phyloP scores from a whole-genome alignment of 176 grass and related monocot genomes.

The Rhynchospora breviuscula region DNA sequence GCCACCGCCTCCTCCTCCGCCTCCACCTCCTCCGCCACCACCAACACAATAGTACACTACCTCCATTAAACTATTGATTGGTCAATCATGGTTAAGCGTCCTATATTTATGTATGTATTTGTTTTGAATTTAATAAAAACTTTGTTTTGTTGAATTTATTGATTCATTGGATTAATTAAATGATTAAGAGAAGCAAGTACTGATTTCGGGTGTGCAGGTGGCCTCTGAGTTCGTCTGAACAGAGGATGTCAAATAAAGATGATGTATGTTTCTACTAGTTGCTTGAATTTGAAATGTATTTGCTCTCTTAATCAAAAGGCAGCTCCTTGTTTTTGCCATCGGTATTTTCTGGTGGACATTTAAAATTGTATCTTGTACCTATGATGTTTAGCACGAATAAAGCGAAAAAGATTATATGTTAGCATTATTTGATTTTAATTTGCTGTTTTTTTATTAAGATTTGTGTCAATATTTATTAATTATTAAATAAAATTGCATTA shows the following conservation, averaged over 20 bases:
- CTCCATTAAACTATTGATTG: neutral
- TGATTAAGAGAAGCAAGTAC: neutral
- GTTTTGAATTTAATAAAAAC: neutral
- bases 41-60: neutral
- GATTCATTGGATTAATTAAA: neutral
- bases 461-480: no score
- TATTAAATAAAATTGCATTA: no score
- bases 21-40: neutral
- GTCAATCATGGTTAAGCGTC: neutral
- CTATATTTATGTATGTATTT: neutral
- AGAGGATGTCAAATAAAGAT: neutral
- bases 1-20: neutral
- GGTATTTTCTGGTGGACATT: neutral
- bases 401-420: neutral
- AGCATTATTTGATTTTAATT: no score
- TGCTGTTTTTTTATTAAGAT: no score
- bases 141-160: neutral
- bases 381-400: neutral
- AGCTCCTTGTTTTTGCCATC: neutral
- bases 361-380: neutral
- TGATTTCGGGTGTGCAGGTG: neutral
- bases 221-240: neutral
- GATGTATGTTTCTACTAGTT: neutral
- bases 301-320: neutral
- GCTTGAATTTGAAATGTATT: neutral